Evolutionary conservation across 1,284 basidiomycete genomes (phyloP).

Genomic region (Inonotus hispidus): DNA sequence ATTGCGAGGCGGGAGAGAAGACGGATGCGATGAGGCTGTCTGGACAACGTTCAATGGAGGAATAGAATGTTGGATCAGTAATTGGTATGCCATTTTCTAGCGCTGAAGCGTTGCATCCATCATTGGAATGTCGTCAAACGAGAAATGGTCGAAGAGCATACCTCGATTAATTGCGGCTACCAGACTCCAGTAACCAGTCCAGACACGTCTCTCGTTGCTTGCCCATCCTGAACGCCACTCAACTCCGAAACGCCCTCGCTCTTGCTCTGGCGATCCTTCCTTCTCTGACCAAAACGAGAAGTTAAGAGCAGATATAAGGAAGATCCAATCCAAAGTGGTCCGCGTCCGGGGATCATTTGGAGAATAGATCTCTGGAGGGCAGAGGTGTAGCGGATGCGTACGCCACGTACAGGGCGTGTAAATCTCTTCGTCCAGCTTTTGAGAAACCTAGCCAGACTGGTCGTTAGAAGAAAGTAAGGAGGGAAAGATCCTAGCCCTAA

Average conservation of each 20-base stretch:
- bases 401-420: conserved; percentile 77
- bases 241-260: conserved; percentile 58
- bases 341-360: conserved; percentile 47
- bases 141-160: conserved; percentile 27
- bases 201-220: conserved; percentile 40
- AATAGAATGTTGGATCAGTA: conserved; percentile 70
- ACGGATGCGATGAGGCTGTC: conserved; percentile 58
- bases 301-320: conserved; percentile 76
- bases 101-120: conserved; percentile 41
- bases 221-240: conserved; percentile 70
- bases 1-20: conserved; percentile 55
- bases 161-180: conserved; percentile 74
- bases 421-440: conserved; percentile 49
- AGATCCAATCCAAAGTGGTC: conserved; percentile 72
- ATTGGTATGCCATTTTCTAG: conserved; percentile 66
- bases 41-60: conserved; percentile 58
- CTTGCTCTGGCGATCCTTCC: conserved; percentile 34
- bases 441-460: conserved; percentile 45
- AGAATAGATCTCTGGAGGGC: conserved; percentile 57
- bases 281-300: conserved; percentile 83
- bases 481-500: neutral
- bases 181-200: conserved; percentile 79
- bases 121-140: neutral
- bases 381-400: conserved; percentile 68
- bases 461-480: neutral